Conservation (phyloP, 768 basidiomycete genomes). For the Hypholoma fasciculare region DNA sequence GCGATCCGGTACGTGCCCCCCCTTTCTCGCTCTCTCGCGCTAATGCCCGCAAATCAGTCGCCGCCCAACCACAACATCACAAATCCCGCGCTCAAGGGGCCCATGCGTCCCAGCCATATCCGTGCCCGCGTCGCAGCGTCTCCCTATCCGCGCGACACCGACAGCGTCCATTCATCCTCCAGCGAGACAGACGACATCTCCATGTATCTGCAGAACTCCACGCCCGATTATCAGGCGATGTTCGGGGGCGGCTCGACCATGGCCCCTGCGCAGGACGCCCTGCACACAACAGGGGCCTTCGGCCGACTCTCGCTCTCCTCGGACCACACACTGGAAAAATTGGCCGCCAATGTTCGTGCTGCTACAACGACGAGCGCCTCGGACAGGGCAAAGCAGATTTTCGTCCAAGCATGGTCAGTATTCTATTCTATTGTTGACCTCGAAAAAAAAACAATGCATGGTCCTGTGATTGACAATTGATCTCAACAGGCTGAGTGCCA, state of each 20-base stretch:
- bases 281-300: conserved; percentile 73
- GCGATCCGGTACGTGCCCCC: conserved; percentile 41
- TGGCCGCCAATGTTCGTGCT: conserved; percentile 83
- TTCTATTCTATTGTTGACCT: conserved; percentile 21
- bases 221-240: conserved; percentile 69
- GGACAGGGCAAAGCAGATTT: conserved; percentile 89
- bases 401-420: conserved; percentile 87
- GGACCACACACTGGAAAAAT: conserved; percentile 81
- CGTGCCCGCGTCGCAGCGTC: conserved; percentile 80
- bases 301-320: conserved; percentile 74
- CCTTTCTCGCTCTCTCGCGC: conserved; percentile 15
- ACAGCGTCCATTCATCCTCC: conserved; percentile 85
- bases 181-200: conserved; percentile 88
- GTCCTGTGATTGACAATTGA: conserved; percentile 16
- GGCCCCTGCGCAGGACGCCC: conserved; percentile 49
- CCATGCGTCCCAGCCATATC: conserved; percentile 73
- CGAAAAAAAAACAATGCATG: conserved; percentile 4
- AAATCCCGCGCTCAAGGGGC: conserved; percentile 77
- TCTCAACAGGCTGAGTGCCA: conserved; percentile 71
- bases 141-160: conserved; percentile 83
- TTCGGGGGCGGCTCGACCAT: conserved; percentile 51
- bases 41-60: conserved; percentile 46
- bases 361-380: conserved; percentile 91
- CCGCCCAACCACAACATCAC: conserved; percentile 76
- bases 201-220: conserved; percentile 62